Evolutionary conservation across 2,329 filamentous ascomycete species (phyloP).

Genomic region (Lasiodiplodia sp.): DNA sequence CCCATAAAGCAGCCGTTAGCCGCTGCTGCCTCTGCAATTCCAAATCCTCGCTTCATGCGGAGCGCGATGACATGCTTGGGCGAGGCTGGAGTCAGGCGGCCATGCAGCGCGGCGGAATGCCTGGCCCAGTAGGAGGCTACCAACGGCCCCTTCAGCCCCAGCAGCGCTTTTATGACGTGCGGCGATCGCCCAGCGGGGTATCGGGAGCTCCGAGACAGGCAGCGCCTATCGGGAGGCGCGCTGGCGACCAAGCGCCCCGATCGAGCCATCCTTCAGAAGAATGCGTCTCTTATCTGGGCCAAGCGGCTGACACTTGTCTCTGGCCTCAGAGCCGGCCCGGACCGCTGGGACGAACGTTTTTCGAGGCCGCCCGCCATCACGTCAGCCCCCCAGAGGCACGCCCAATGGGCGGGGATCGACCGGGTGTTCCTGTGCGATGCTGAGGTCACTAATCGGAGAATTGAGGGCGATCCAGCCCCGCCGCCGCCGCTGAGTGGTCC

Average conservation of each 20-base stretch:
- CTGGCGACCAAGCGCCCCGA: conserved; percentile 13
- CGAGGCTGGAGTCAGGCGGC: conserved; percentile 25
- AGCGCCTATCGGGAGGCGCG: conserved; percentile 27
- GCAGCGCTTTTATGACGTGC: conserved; percentile 19
- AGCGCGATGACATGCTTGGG: conserved; percentile 18
- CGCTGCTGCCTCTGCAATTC: conserved; percentile 26
- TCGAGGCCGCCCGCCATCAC: conserved; percentile 28
- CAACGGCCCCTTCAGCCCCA: conserved; percentile 27
- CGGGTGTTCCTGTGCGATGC: conserved; percentile 24
- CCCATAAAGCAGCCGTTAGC: conserved; percentile 20
- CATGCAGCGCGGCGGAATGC: conserved; percentile 27
- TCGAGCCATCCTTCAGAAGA: conserved; percentile 28
- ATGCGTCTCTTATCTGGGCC: conserved; percentile 23
- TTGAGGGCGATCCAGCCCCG: conserved; percentile 30
- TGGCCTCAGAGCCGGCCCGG: conserved; percentile 30
- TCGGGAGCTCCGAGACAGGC: conserved; percentile 30
- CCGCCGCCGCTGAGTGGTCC: conserved; percentile 23
- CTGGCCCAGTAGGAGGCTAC: conserved; percentile 19
- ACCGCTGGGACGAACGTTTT: conserved; percentile 31
- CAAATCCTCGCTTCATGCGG: conserved; percentile 27
- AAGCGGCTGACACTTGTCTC: conserved; percentile 31
- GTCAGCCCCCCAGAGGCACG: conserved; percentile 22
- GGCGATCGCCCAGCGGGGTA: conserved; percentile 26
- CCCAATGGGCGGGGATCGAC: conserved; percentile 26
- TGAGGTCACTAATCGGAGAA: conserved; percentile 32